Evolutionary conservation across 805 yeast genomes (phyloP), one percentile per base, ranked within the genome.

Genomic region (Metschnikowia continentalis): DNA sequence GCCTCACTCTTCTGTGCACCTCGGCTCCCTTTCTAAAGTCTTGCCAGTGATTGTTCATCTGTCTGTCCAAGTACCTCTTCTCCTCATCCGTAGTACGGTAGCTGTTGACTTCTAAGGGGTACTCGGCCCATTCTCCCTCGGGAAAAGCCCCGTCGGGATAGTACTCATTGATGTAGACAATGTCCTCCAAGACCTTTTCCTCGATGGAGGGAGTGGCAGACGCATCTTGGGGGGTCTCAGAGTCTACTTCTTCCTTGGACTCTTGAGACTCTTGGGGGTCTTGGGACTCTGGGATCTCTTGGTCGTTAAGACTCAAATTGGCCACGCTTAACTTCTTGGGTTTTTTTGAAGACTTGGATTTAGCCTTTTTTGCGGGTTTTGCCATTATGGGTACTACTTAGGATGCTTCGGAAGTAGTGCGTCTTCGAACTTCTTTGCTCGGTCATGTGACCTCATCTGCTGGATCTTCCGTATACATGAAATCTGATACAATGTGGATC

Each of bases 21-120:
- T 94, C 99, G 2, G 98, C 97, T 50, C 91, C 99, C 64, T 90
- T 90, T 63, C 99, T 82, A 71, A 90, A 84, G 54, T 91, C 97
- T 56, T 90, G 85, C 87, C 95, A 88, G 48, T 75, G 78, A 50
- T 76, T 76, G 57, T 77, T 74, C 59, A 76, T 77, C 59, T 80
- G 82, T 52, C 88, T 78, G 59, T 88, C 94, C 59, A 84, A 68
- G 59, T 88, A 85, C 57, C 97, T 76, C 67, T 83, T 80, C 65
- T 94, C 99, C 63, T 89, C 97, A 57, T 83, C 84, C 0, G 97
- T 90, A 23, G 88, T 80, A 56, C 99, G 80, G 63, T 81, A 80
- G 48, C 81, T 69, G 63, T 83, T 83, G 26, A 72, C 62, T 50
- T 86, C 90, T 53, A 80, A 79, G 10, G 81, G 81, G 63, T 91